A percentile compares a stretch with the other conserved stretches of the same genome.
Evolutionary conservation across 345 rosid species (phyloP).

Genomic region (Microcos paniculata): DNA sequence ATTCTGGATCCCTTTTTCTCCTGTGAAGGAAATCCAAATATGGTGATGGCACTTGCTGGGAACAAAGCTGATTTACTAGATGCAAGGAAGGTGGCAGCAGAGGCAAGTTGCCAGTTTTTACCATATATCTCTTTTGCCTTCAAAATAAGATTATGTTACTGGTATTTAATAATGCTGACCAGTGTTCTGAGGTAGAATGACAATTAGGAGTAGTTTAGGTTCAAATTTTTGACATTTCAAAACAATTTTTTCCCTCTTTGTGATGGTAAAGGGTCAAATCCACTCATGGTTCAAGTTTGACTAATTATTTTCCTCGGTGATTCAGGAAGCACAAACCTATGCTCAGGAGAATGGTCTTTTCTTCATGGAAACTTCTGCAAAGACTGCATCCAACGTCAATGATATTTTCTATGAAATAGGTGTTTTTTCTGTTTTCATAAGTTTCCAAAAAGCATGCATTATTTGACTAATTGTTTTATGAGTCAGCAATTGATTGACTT

Average conservation of each 20-base stretch:
- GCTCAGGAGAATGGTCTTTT: conserved; percentile 87
- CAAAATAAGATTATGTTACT: background rate
- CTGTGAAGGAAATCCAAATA: conserved; percentile 70
- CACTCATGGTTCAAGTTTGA: background rate
- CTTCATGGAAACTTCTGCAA: conserved; percentile 98
- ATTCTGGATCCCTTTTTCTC: background rate
- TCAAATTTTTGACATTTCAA: background rate
- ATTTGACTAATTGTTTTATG: background rate
- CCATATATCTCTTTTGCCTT: background rate
- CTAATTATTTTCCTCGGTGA: conserved; percentile 1
- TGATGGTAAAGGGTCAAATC: conserved; percentile 7
- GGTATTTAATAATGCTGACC: background rate
- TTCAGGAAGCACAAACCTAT: conserved; percentile 84
- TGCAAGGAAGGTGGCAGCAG: conserved; percentile 71
- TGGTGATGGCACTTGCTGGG: conserved; percentile 96
- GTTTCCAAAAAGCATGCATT: background rate
- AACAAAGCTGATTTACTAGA: conserved; percentile 88
- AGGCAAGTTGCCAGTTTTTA: conserved; percentile 46
- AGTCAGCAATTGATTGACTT: conserved; percentile 1
- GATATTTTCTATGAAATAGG: conserved; percentile 93
- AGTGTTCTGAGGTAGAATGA: background rate
- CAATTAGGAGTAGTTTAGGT: background rate
- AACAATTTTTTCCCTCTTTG: background rate
- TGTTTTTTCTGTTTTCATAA: conserved; percentile 11
- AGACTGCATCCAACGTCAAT: conserved; percentile 87